Percentiles rank a stretch among this genome's conserved stretches.
phyloP scores from a whole-genome alignment of 2,329 filamentous ascomycete genomes.

The Aphanocladium album region DNA sequence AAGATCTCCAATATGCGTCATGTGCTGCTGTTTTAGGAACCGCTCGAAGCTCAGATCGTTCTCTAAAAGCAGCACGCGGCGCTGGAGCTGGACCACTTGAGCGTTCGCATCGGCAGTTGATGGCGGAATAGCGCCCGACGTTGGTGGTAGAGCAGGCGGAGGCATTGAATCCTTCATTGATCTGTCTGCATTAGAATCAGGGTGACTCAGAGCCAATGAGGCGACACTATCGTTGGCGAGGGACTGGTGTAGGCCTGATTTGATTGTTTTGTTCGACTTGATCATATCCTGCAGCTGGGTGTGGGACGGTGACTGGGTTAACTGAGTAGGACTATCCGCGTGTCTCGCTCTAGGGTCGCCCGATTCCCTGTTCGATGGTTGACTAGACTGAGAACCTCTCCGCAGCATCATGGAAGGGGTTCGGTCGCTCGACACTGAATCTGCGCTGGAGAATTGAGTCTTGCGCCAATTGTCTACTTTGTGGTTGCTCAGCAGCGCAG shows the following conservation, averaged over 20 bases:
- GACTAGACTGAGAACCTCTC: slow-evolving; percentile 45
- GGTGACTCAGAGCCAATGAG: slow-evolving; percentile 48
- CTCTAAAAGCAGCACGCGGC: slow-evolving; percentile 68
- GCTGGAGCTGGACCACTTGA: slow-evolving; percentile 55
- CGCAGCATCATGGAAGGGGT: slow-evolving; percentile 33
- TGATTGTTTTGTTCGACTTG: slow-evolving; percentile 53
- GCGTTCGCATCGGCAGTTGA: slow-evolving; percentile 29
- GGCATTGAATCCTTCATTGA: slow-evolving; percentile 24
- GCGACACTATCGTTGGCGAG: slow-evolving; percentile 54
- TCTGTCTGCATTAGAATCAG: slow-evolving; percentile 40
- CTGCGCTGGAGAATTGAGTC: slow-evolving; percentile 46
- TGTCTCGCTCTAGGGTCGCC: slow-evolving; percentile 34
- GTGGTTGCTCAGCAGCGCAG: slow-evolving; percentile 36
- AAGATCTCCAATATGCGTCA: slow-evolving; percentile 74
- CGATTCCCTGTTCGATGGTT: slow-evolving; percentile 45
- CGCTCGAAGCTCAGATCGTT: slow-evolving; percentile 81
- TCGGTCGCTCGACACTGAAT: slow-evolving; percentile 36
- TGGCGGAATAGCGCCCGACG: slow-evolving; percentile 18
- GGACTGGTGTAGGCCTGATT: slow-evolving; percentile 50
- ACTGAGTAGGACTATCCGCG: slow-evolving; percentile 57
- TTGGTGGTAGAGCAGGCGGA: slow-evolving; percentile 22
- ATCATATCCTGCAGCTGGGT: slow-evolving; percentile 57
- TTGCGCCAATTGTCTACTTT: slow-evolving; percentile 47
- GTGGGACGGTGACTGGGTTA: slow-evolving; percentile 44
- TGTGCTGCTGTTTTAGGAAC: slow-evolving; percentile 78